phyloP scores from a whole-genome alignment of 2,329 filamentous ascomycete species.

The Lachnellula arida region DNA sequence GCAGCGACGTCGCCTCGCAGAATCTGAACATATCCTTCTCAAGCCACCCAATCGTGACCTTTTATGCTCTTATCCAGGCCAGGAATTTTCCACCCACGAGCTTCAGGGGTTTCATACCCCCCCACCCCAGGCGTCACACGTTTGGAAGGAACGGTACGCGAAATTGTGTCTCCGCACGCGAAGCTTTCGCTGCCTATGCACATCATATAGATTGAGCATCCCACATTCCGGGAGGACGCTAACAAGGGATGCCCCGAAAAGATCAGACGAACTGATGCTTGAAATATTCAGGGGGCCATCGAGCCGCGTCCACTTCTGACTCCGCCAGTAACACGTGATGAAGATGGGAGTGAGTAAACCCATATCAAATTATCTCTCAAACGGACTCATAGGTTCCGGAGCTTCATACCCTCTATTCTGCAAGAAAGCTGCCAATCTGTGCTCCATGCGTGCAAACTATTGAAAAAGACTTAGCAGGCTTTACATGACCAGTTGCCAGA shows the following conservation, averaged over 20 bases:
- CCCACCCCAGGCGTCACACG: background rate
- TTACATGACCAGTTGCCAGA: background rate
- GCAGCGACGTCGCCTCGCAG: background rate
- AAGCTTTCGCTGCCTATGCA: background rate
- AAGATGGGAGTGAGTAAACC: background rate
- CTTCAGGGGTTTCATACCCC: background rate
- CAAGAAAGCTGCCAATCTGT: slow-evolving; percentile 25
- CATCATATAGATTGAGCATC: background rate
- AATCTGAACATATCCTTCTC: background rate
- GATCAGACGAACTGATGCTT: slow-evolving; percentile 2
- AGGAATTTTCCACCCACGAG: background rate
- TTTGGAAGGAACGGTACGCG: background rate
- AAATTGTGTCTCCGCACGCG: background rate
- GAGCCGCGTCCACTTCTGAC: background rate
- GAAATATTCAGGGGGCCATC: background rate
- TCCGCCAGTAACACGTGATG: background rate
- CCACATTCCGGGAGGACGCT: background rate
- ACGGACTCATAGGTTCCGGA: slow-evolving; percentile 26
- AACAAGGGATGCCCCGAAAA: background rate
- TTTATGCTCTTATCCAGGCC: background rate
- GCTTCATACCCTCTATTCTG: slow-evolving; percentile 25
- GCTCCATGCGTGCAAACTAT: slow-evolving; percentile 31
- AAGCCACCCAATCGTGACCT: background rate
- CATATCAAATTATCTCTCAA: slow-evolving; percentile 18
- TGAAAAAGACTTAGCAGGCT: background rate